Base-by-base conservation (phyloP, 352 stramenopile genomes). In the Phytophthora brassicae region DNA sequence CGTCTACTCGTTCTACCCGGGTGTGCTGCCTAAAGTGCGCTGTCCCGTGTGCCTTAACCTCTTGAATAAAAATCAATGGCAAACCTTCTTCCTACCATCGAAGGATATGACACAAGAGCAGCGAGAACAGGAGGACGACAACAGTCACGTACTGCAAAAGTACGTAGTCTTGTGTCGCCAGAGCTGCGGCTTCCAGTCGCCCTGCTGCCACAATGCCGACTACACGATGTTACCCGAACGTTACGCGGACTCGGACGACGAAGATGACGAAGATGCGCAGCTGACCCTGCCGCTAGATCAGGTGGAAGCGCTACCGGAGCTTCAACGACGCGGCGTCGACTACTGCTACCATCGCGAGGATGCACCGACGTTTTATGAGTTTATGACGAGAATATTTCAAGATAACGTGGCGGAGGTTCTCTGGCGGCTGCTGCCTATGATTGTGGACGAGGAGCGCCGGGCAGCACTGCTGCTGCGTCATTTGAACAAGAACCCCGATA, bases 11-110 rank as follows among this genome's bases (percentile, higher is more conserved):
- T 86, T 73, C 57, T 88, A 88, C 67, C 66, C 76, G 0, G 79
- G 79, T 8, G 72, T 86, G 29, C 54, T 88, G 22, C 79, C 79
- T n/a, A 86, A 86, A 68, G 74, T 88, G 42, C 76, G 76, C n/a
- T 88, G 79, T 19, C 79, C 79, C n/a, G 69, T 80, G 51, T 88
- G 79, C 45, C 56, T 88, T 41, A 77, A 56, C 9, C 64, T 81
- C 13, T 50, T 86, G 12, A 81, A 84, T 56, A 84, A 79, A 50
- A 64, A 53, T 41, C 74, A 79, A 45, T 88, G 79, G 79, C 54
- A 56, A 11, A 56, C 61, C 6, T 83, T 73, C 22, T 60, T 86
- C 7, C 45, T 64, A 12, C 64, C 77, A n/a, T 16, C 19, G 3
- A 43, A 43, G 11, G 13, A 43, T 23, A 43, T 6, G 0, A 43